These are phyloP conservation scores for Fagus sylvatica DNA, from an alignment of 306 rosid genomes.

Conservation along the genomic window DNA sequence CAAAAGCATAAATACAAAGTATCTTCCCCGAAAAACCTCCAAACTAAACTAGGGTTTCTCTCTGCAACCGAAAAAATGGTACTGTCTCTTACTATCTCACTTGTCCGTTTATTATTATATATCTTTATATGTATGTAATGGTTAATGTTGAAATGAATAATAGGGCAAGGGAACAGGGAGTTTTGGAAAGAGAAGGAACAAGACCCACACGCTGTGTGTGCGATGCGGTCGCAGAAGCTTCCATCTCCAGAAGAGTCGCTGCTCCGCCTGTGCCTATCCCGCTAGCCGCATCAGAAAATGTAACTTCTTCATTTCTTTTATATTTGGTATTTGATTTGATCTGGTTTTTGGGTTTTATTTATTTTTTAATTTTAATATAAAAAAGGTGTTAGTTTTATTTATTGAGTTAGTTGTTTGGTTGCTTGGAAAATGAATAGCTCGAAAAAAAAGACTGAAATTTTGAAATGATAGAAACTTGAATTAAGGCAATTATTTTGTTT, in stretches of 20 bases:
- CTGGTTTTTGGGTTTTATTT: not conserved
- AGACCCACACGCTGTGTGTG: slow-evolving; percentile 65
- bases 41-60: not conserved
- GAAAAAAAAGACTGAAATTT: not conserved
- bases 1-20: too few relatives aligned
- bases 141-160: not conserved
- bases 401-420: not conserved
- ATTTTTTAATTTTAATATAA: not conserved
- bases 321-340: not conserved
- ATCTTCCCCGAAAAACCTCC: too few relatives aligned
- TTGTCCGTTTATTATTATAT: not conserved
- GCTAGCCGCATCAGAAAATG: slow-evolving; percentile 62
- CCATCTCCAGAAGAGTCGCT: slow-evolving; percentile 68
- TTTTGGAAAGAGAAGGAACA: slow-evolving; percentile 75
- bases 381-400: not conserved
- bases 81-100: not conserved
- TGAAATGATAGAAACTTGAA: not conserved
- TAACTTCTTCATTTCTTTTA: not conserved
- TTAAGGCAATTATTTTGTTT: not conserved
- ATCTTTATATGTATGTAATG: not conserved
- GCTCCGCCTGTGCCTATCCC: slow-evolving; percentile 60
- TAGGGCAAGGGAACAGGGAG: slow-evolving; percentile 69
- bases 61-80: slow-evolving; percentile 27
- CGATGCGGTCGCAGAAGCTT: slow-evolving; percentile 70
- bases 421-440: not conserved